Evolutionary conservation across 2,329 filamentous ascomycete species (phyloP).

Genomic region (Pseudocercospora ulei): DNA sequence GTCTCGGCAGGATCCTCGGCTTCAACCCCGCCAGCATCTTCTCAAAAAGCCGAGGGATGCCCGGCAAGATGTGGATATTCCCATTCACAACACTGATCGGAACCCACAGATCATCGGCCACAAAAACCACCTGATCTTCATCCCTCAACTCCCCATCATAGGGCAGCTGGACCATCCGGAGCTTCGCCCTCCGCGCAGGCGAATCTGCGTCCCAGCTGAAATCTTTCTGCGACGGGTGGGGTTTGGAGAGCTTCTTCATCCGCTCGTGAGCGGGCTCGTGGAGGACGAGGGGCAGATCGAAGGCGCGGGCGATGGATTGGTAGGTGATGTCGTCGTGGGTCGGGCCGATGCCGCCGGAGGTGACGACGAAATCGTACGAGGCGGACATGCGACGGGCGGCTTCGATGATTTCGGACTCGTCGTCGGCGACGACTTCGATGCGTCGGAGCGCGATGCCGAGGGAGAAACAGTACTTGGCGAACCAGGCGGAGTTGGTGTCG

Average conservation of each 20-base stretch:
- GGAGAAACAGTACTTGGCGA: constrained; percentile 57
- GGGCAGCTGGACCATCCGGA: constrained; percentile 84
- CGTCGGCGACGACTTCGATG: constrained; percentile 87
- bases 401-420: constrained; percentile 81
- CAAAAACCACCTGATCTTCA: constrained; percentile 67
- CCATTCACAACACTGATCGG: constrained; percentile 81
- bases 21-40: constrained; percentile 67
- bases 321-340: constrained; percentile 99
- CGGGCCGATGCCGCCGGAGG: constrained; percentile 88
- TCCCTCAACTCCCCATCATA: constrained; percentile 54
- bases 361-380: constrained; percentile 89
- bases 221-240: constrained; percentile 56
- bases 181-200: constrained; percentile 65
- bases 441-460: constrained; percentile 63
- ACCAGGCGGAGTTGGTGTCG: constrained; percentile 56
- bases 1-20: constrained; percentile 56
- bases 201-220: constrained; percentile 82
- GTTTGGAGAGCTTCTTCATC: constrained; percentile 74
- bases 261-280: constrained; percentile 66
- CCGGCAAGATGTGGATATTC: constrained; percentile 86
- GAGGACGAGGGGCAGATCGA: constrained; percentile 62
- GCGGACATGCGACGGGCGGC: constrained; percentile 77
- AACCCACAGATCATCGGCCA: constrained; percentile 76
- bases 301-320: constrained; percentile 83
- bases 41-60: constrained; percentile 77